Evolutionary conservation across 495 filamentous ascomycete genomes (phyloP).

Genomic region (Penicillium argentinense): DNA sequence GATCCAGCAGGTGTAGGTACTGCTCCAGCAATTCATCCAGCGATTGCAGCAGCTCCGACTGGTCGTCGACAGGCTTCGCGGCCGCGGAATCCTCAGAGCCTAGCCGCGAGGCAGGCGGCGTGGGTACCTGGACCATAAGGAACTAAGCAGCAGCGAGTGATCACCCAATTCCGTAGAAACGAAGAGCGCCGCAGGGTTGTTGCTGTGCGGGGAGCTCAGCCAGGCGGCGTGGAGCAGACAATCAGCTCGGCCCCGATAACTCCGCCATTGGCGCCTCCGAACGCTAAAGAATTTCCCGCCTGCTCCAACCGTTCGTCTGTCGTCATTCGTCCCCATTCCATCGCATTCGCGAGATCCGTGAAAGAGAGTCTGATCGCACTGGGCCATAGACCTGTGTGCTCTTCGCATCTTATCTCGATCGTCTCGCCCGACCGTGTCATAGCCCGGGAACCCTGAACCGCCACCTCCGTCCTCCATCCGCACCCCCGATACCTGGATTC

Average conservation of each 20-base stretch:
- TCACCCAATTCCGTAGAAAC: neutral
- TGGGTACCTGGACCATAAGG: constrained; percentile 38
- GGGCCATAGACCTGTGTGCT: too few relatives aligned
- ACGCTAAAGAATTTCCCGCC: constrained; percentile 45
- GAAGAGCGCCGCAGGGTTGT: too few relatives aligned
- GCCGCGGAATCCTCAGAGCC: constrained; percentile 29
- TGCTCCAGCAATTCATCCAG: constrained; percentile 67
- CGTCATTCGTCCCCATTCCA: too few relatives aligned
- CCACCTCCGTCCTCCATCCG: constrained; percentile 9
- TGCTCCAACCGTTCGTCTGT: constrained; percentile 8
- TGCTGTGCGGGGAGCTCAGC: neutral
- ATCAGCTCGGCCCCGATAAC: constrained; percentile 46
- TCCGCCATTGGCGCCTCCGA: constrained; percentile 42
- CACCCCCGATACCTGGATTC: constrained; percentile 2
- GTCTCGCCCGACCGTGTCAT: too few relatives aligned
- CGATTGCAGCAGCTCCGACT: constrained; percentile 29
- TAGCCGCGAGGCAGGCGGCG: constrained; percentile 37
- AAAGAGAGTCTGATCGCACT: too few relatives aligned
- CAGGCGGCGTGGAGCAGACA: constrained; percentile 17
- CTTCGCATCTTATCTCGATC: too few relatives aligned
- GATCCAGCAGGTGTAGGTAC: constrained; percentile 69
- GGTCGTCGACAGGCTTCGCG: constrained; percentile 22
- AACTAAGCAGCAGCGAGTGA: neutral
- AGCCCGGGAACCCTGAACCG: neutral
- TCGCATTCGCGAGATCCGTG: too few relatives aligned